These are phyloP conservation scores for Echium plantagineum DNA, from an alignment of 257 asterid genomes.

Conservation along the genomic window DNA sequence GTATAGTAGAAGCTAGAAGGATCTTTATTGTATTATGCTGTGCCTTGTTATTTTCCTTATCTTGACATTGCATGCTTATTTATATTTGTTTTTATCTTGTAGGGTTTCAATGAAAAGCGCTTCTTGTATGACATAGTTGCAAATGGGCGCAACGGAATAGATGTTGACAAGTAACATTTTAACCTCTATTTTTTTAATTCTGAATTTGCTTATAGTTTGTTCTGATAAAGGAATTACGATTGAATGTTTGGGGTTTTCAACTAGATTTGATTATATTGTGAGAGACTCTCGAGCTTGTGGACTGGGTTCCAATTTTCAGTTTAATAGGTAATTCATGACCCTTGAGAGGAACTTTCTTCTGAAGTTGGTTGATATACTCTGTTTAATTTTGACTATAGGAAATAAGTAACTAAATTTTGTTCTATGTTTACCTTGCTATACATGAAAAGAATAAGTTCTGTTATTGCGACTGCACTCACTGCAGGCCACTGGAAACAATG, in stretches of 20 bases:
- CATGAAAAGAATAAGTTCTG: constrained; percentile 4
- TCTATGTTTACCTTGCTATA: neutral
- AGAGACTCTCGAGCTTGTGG: constrained; percentile 97
- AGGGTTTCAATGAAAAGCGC: constrained; percentile 52
- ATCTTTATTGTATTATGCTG: constrained; percentile 1
- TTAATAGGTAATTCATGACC: constrained; percentile 41
- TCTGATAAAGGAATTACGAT: constrained; percentile 6
- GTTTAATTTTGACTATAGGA: neutral
- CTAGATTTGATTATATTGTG: constrained; percentile 84
- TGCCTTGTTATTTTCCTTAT: neutral
- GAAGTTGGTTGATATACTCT: constrained; percentile 2
- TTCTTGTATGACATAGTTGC: constrained; percentile 88
- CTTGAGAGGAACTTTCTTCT: constrained; percentile 6
- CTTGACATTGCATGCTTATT: neutral
- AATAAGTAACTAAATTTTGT: neutral
- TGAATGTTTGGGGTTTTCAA: constrained; percentile 8
- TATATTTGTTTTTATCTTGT: constrained; percentile 8
- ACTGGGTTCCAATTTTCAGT: constrained; percentile 73
- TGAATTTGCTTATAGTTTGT: neutral
- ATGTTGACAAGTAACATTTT: constrained; percentile 74
- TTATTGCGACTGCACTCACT: constrained; percentile 9
- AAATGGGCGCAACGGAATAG: constrained; percentile 89
- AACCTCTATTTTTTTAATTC: constrained; percentile 2
- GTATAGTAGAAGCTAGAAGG: constrained; percentile 10
- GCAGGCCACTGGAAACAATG: constrained; percentile 86